Evolutionary conservation across 2,329 filamentous ascomycete species (phyloP).

Genomic region (Mollisia scopiformis): DNA sequence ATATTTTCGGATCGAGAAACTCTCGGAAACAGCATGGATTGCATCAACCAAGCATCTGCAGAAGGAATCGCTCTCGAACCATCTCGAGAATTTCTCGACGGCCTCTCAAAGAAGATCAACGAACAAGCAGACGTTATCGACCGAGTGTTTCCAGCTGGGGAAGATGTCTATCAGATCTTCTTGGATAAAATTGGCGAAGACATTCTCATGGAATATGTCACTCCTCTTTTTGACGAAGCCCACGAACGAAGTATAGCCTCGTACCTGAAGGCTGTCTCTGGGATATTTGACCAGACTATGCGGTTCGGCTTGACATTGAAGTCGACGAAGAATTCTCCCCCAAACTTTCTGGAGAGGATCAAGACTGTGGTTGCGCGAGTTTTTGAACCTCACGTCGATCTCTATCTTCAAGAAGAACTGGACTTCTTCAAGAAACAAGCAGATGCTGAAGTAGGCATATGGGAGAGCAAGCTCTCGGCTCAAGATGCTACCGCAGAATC

Average conservation of each 20-base stretch:
- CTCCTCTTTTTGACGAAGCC: constrained; percentile 82
- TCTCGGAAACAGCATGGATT: constrained; percentile 77
- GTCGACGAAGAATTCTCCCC: constrained; percentile 63
- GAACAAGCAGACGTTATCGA: constrained; percentile 82
- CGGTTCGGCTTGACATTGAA: constrained; percentile 75
- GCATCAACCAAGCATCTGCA: constrained; percentile 68
- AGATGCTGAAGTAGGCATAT: constrained; percentile 75
- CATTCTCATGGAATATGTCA: constrained; percentile 82
- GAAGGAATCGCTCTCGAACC: constrained; percentile 79
- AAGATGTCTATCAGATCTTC: constrained; percentile 75
- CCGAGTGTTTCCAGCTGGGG: constrained; percentile 74
- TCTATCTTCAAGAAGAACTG: constrained; percentile 90
- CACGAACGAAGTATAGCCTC: constrained; percentile 74
- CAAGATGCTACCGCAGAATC: constrained; percentile 90
- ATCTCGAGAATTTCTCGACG: constrained; percentile 79
- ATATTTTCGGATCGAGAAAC: constrained; percentile 75
- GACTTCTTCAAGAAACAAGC: constrained; percentile 80
- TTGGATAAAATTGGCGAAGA: constrained; percentile 84
- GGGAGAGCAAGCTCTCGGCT: constrained; percentile 91
- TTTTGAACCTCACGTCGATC: constrained; percentile 91
- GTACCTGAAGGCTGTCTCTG: constrained; percentile 85
- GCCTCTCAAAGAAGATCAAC: constrained; percentile 74
- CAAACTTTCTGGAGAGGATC: constrained; percentile 65
- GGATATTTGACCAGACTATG: constrained; percentile 83
- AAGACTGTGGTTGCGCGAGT: constrained; percentile 70